A percentile compares a stretch with the other conserved stretches of the same genome.
Conservation (phyloP, 2,329 filamentous ascomycete genomes). For the Teratosphaeria epicoccoides region DNA sequence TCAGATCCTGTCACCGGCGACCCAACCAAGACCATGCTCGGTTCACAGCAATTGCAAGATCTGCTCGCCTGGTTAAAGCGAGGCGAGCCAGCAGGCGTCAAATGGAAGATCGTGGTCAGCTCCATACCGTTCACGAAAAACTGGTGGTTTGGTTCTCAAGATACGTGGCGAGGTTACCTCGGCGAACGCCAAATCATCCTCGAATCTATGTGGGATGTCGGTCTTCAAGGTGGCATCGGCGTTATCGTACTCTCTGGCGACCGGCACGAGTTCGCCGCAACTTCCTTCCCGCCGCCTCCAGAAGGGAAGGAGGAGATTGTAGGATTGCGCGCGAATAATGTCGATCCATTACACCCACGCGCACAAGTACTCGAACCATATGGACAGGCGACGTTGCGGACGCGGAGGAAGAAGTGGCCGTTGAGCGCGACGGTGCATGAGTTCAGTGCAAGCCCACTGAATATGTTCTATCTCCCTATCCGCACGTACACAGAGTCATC, state of each 20-base stretch:
- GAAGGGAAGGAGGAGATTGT: constrained; percentile 37
- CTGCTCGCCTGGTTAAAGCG: constrained; percentile 65
- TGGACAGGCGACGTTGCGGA: constrained; percentile 10
- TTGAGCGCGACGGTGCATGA: constrained; percentile 64
- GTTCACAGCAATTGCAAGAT: constrained; percentile 64
- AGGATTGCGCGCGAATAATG: constrained; percentile 10
- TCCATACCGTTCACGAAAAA: constrained; percentile 96
- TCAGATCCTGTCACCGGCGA: constrained; percentile 40
- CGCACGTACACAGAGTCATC: constrained; percentile 63
- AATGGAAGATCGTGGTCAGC: constrained; percentile 88
- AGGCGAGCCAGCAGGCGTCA: constrained; percentile 63
- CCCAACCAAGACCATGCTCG: constrained; percentile 71
- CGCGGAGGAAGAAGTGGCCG: constrained; percentile 40
- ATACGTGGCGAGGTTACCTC: constrained; percentile 92
- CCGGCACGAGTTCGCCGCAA: constrained; percentile 93
- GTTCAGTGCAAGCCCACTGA: constrained; percentile 82
- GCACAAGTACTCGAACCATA: constrained; percentile 8
- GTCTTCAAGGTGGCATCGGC: constrained; percentile 56
- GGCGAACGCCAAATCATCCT: constrained; percentile 67
- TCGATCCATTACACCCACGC: constrained; percentile 7
- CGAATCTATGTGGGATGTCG: constrained; percentile 84
- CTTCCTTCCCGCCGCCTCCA: constrained; percentile 52
- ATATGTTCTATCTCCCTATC: constrained; percentile 85
- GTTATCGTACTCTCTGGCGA: constrained; percentile 84
- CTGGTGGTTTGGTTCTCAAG: constrained; percentile 76